Evolutionary conservation across 768 basidiomycete genomes (phyloP).

Genomic region (Mycena maculata): DNA sequence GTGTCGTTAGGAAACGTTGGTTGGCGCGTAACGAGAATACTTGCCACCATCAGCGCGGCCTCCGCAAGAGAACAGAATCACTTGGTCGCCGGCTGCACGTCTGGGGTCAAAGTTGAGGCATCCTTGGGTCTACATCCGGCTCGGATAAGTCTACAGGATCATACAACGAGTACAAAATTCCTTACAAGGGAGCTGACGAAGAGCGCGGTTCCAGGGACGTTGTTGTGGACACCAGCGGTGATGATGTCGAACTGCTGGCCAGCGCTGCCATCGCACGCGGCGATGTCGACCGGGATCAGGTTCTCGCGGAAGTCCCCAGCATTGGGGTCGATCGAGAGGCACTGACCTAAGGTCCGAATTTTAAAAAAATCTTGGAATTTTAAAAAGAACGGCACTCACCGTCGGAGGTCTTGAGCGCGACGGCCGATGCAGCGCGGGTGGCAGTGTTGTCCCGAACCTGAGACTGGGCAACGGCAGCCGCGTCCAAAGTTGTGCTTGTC

Average conservation of each 20-base stretch:
- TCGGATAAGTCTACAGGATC: not conserved
- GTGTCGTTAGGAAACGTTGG: not conserved
- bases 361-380: no score
- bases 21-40: slow-evolving; percentile 1
- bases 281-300: slow-evolving; percentile 34
- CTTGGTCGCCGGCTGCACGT: slow-evolving; percentile 37
- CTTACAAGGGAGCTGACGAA: slow-evolving; percentile 36
- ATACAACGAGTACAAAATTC: not conserved
- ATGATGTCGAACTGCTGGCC: slow-evolving; percentile 39
- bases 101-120: slow-evolving; percentile 41
- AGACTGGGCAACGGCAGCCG: slow-evolving; percentile 33
- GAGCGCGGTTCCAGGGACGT: slow-evolving; percentile 35
- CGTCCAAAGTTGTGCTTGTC: slow-evolving; percentile 17
- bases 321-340: slow-evolving; percentile 31
- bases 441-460: slow-evolving; percentile 39
- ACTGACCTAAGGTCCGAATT: no score
- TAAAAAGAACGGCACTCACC: no score
- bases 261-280: slow-evolving; percentile 33
- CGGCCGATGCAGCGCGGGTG: slow-evolving; percentile 37
- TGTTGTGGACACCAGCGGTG: slow-evolving; percentile 36
- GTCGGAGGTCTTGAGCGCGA: slow-evolving; percentile 34
- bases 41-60: slow-evolving; percentile 39
- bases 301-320: slow-evolving; percentile 40
- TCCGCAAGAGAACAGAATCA: slow-evolving; percentile 41
- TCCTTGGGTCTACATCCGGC: slow-evolving; percentile 29